phyloP scores from a whole-genome alignment of 176 grass and related monocot genomes.

The Lolium perenne region DNA sequence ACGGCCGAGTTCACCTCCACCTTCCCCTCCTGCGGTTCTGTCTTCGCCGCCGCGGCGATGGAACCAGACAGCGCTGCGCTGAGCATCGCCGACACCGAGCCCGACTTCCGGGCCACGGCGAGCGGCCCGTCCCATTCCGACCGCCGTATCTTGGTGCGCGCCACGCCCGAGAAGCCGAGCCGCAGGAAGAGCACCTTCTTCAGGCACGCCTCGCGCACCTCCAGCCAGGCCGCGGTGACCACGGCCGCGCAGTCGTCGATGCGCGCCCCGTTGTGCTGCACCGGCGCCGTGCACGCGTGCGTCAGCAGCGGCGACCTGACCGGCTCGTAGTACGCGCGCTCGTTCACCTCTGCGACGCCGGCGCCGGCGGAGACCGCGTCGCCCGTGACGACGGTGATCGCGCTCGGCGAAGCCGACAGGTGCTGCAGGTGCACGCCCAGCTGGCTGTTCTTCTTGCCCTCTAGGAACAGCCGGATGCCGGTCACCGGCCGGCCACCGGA shows the following conservation, averaged over 20 bases:
- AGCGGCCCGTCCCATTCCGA: slow-evolving; percentile 79
- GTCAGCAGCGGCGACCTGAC: slow-evolving; percentile 75
- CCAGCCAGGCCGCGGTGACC: slow-evolving; percentile 85
- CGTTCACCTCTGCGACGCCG: slow-evolving; percentile 34
- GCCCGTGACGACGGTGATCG: slow-evolving; percentile 55
- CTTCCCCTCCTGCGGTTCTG: slow-evolving; percentile 39
- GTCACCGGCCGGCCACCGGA: slow-evolving; percentile 77
- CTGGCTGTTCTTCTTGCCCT: slow-evolving; percentile 75
- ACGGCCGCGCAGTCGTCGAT: slow-evolving; percentile 81
- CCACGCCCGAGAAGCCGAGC: slow-evolving; percentile 76
- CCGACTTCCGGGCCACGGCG: slow-evolving; percentile 52
- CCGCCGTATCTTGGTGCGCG: slow-evolving; percentile 76
- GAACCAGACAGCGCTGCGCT: slow-evolving; percentile 56
- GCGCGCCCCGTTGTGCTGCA: slow-evolving; percentile 62
- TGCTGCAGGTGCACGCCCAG: slow-evolving; percentile 90
- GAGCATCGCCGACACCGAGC: slow-evolving; percentile 65
- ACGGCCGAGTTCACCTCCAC: slow-evolving; percentile 91
- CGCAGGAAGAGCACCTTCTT: slow-evolving; percentile 90
- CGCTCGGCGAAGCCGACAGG: slow-evolving; percentile 56
- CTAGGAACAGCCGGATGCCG: slow-evolving; percentile 81
- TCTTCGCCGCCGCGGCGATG: not conserved
- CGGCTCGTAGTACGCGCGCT: slow-evolving; percentile 67
- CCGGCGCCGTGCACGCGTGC: slow-evolving; percentile 86
- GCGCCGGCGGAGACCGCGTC: slow-evolving; percentile 38
- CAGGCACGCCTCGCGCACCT: slow-evolving; percentile 80